Evolutionary conservation across 164 flowering plant genomes (phyloP).

Genomic region (Kingdonia uniflora): DNA sequence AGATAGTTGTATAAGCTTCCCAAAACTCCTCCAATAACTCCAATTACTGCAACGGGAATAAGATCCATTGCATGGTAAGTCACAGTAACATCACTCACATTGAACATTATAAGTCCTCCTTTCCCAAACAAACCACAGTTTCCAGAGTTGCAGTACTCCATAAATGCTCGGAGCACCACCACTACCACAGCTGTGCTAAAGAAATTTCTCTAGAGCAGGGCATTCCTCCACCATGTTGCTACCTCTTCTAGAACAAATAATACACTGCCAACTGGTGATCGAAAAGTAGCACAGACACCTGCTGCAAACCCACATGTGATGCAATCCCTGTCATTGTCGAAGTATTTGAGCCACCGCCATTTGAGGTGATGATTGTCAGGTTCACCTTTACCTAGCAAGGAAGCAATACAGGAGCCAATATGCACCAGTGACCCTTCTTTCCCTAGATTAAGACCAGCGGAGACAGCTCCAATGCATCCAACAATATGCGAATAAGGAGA

Average conservation of each 20-base stretch:
- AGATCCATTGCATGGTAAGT: conserved; percentile 52
- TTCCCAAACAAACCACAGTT: conserved; percentile 80
- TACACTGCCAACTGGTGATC: conserved; percentile 90
- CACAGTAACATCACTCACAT: conserved; percentile 60
- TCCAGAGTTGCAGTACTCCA: conserved; percentile 64
- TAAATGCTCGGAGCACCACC: conserved; percentile 77
- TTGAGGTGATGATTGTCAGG: conserved; percentile 59
- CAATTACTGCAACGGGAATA: conserved; percentile 52
- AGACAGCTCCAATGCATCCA: conserved; percentile 87
- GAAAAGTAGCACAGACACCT: conserved; percentile 93
- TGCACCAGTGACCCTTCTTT: conserved; percentile 97
- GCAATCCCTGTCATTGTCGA: conserved; percentile 87
- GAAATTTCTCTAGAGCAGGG: conserved; percentile 92
- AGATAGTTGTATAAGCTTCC: conserved; percentile 79
- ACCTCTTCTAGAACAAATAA: conserved; percentile 86
- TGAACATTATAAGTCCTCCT: conserved; percentile 92
- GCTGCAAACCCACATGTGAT: conserved; percentile 84
- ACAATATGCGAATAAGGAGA: conserved; percentile 40
- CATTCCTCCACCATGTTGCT: conserved; percentile 98
- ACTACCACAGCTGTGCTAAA: conserved; percentile 94
- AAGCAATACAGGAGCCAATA: conserved; percentile 81
- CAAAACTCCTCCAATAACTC: conserved; percentile 73
- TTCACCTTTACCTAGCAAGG: conserved; percentile 82
- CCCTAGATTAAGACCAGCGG: conserved; percentile 89
- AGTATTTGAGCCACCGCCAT: conserved; percentile 85